Evolutionary conservation across 2,329 filamentous ascomycete genomes (phyloP), one percentile per base, ranked within the genome.

Genomic region (Tolypocladium album): DNA sequence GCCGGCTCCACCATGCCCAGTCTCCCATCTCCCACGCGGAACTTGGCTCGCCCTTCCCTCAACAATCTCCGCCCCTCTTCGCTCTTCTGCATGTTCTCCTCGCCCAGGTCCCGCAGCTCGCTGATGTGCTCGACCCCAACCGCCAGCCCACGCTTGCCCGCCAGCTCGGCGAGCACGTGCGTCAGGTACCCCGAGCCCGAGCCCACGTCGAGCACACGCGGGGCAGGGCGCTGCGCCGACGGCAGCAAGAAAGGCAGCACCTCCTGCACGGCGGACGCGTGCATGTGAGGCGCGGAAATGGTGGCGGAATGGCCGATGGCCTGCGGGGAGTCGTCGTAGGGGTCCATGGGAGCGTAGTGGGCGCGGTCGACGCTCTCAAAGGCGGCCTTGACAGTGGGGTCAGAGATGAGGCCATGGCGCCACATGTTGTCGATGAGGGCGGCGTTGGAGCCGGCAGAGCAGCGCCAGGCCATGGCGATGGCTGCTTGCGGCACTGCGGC

Each of bases 301-400:
- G 82, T 85, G 52, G 80, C 82, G 8, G 64, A 64, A 70, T 83
- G 73, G 62, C 82, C 82, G 72, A 85, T 83, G 61, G 75, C 66
- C 64, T 85, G 82, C 0, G 81, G 82, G 0, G 75, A 76, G 72
- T 85, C 82, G 60, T 79, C 71, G 70, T 97, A 97, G 3, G 94
- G 85, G 12, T 72, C 72, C 0, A 74, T 69, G 4, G 90, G 89
- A 17, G 89, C 83, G 75, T 93, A 97, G 74, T 97, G 84, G 0
- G 84, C 92, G 63, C 94, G 85, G 74, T 99, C 93, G 70, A 97
- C 91, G 87, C 92, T 65, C 12, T 89, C 75, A 79, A 97, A 96
- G 59, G 93, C 92, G n/a, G 84, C 79, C 68, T 87, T 89, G 40
- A 96, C 89, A 31, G 81, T 77, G 4, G 82, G 75, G 63, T 86